These are phyloP conservation scores for Handroanthus guayacan DNA, from an alignment of 257 asterid species.

Conservation along the genomic window DNA sequence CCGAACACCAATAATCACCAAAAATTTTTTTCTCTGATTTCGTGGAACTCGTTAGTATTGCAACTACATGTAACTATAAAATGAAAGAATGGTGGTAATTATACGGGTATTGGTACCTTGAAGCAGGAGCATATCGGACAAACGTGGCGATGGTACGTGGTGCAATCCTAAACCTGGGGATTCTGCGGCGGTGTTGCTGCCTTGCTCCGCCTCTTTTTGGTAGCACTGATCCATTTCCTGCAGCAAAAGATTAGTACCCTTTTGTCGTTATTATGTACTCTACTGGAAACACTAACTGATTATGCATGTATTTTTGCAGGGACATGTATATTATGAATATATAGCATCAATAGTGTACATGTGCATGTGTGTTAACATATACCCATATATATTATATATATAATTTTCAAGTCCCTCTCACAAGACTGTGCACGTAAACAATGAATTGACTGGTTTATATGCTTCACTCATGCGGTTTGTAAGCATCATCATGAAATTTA, in stretches of 20 bases:
- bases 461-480: conserved; percentile 27
- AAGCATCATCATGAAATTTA: conserved; percentile 32
- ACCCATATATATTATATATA: not conserved
- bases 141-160: conserved; percentile 38
- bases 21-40: not conserved
- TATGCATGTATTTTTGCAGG: conserved; percentile 28
- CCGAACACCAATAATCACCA: not conserved
- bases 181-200: conserved; percentile 35
- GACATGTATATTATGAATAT: not conserved
- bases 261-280: conserved; percentile 28
- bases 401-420: not conserved
- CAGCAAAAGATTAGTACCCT: conserved; percentile 30
- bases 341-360: conserved; percentile 18
- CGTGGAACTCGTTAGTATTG: not conserved
- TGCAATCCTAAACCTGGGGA: conserved; percentile 31
- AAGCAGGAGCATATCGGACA: conserved; percentile 31
- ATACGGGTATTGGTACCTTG: conserved; percentile 34
- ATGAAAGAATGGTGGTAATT: not conserved
- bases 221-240: conserved; percentile 45
- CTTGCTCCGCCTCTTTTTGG: conserved; percentile 44
- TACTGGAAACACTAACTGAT: conserved; percentile 27
- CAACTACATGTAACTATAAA: not conserved
- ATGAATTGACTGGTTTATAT: not conserved
- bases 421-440: not conserved
- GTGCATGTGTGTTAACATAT: conserved; percentile 21